Evolutionary conservation across 1,284 basidiomycete genomes (phyloP).

Genomic region (Ganoderma sinense): DNA sequence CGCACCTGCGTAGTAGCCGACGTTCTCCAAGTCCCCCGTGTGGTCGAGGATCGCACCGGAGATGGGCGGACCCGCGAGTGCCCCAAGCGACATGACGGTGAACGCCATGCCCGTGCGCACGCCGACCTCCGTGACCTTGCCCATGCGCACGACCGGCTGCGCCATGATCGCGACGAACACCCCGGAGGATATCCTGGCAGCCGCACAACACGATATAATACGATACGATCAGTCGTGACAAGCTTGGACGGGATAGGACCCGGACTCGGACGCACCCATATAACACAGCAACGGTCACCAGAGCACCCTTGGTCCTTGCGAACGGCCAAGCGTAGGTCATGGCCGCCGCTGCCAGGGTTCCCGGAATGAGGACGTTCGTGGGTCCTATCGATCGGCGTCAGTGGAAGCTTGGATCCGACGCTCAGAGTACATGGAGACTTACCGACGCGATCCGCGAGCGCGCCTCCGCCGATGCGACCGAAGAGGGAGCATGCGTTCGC

Average conservation of each 20-base stretch:
- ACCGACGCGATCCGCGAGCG: conserved; percentile 50
- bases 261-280: conserved; percentile 52
- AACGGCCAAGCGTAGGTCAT: conserved; percentile 68
- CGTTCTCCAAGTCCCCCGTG: conserved; percentile 51
- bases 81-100: conserved; percentile 52
- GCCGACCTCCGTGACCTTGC: conserved; percentile 61
- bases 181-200: conserved; percentile 56
- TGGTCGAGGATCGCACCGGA: conserved; percentile 57
- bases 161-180: conserved; percentile 62
- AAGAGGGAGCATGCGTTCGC: conserved; percentile 50
- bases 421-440: background rate
- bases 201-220: background rate
- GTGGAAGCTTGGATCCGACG: background rate
- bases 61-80: conserved; percentile 60
- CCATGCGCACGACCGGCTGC: conserved; percentile 64
- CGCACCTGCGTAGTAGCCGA: conserved; percentile 65
- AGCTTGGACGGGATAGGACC: no score
- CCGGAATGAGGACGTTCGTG: conserved; percentile 63
- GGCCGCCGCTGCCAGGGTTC: conserved; percentile 54
- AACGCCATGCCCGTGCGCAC: conserved; percentile 62
- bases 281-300: conserved; percentile 56
- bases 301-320: conserved; percentile 46
- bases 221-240: no score
- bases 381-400: conserved; percentile 45
- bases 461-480: conserved; percentile 50